Evolutionary conservation across 225 moss, liverwort and hornwort species (phyloP).

Genomic region (Anthoceros angustus): DNA sequence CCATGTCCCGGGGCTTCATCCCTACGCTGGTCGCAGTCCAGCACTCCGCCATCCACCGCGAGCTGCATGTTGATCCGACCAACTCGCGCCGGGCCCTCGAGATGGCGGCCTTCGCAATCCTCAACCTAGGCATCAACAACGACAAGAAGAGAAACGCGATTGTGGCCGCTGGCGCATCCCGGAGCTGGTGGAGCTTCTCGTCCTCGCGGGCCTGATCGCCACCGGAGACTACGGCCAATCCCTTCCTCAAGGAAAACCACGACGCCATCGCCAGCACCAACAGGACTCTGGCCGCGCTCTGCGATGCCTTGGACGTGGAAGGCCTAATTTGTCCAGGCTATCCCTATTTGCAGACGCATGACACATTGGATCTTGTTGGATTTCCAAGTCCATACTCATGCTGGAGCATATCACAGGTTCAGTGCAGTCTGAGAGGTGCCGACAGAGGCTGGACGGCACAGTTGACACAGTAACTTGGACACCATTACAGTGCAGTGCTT

Average conservation of each 20-base stretch:
- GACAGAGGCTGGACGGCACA: too few species aligned
- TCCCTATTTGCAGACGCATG: too few species aligned
- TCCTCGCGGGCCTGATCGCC: too few species aligned
- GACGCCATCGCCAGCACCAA: conserved; percentile 42
- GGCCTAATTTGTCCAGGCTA: too few species aligned
- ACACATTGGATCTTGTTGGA: too few species aligned
- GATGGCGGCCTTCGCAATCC: conserved; percentile 43
- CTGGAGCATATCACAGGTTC: too few species aligned
- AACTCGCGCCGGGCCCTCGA: conserved; percentile 28
- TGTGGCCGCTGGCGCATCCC: conserved; percentile 62
- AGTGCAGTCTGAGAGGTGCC: too few species aligned
- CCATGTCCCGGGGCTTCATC: conserved; percentile 24
- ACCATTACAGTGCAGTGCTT: too few species aligned
- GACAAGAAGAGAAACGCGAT: conserved; percentile 80
- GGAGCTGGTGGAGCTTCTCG: conserved; percentile 48
- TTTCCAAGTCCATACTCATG: too few species aligned
- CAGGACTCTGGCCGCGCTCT: conserved; percentile 60
- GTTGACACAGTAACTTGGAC: too few species aligned
- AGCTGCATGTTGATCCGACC: conserved; percentile 21
- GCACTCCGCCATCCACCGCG: conserved; percentile 29
- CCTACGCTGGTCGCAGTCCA: conserved; percentile 61
- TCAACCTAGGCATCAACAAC: conserved; percentile 65
- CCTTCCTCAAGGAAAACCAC: conserved; percentile 55
- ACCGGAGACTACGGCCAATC: neutral
- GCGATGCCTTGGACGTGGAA: conserved; percentile 43